Evolutionary conservation across 148 eudicot genomes (phyloP).

Genomic region (Selenicereus undatus): DNA sequence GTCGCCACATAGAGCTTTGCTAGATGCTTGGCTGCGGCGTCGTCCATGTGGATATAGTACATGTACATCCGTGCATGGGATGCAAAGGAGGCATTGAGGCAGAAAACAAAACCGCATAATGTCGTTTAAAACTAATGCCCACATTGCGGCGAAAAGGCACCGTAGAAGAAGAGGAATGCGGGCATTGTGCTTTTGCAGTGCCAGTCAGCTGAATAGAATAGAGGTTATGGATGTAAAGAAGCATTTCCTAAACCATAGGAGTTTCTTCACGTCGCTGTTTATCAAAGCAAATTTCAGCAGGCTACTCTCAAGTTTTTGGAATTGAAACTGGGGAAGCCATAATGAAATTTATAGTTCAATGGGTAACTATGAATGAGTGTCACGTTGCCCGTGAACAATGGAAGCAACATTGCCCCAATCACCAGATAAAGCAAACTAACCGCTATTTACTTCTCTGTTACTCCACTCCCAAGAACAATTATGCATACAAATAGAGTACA

Average conservation of each 20-base stretch:
- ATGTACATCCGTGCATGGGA: slow-evolving; percentile 85
- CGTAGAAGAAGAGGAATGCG: slow-evolving; percentile 64
- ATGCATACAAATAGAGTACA: too few relatives aligned
- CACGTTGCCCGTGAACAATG: too few relatives aligned
- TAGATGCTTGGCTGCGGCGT: slow-evolving; percentile 68
- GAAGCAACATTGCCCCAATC: too few relatives aligned
- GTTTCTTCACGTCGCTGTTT: slow-evolving; percentile 81
- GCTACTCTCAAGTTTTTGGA: too few relatives aligned
- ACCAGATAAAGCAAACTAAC: too few relatives aligned
- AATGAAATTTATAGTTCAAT: too few relatives aligned
- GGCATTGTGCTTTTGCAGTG: slow-evolving; percentile 83
- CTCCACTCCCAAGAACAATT: too few relatives aligned
- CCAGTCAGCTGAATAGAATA: slow-evolving; percentile 73
- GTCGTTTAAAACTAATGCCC: slow-evolving; percentile 49
- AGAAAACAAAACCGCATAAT: slow-evolving; percentile 55
- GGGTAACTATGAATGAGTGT: too few relatives aligned
- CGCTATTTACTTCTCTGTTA: too few relatives aligned
- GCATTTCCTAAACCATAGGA: slow-evolving; percentile 94
- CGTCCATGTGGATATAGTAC: slow-evolving; percentile 64
- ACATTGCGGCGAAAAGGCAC: slow-evolving; percentile 50
- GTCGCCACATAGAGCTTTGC: slow-evolving; percentile 55
- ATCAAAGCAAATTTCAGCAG: slow-evolving; percentile 19
- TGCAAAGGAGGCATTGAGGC: slow-evolving; percentile 72
- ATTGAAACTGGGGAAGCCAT: too few relatives aligned
- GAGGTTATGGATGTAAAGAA: slow-evolving; percentile 69